Percentiles rank a stretch among this genome's conserved stretches.
These are phyloP conservation scores for Ceratobasidium sp. DNA, from an alignment of 1,284 basidiomycete genomes.

Conservation along the genomic window DNA sequence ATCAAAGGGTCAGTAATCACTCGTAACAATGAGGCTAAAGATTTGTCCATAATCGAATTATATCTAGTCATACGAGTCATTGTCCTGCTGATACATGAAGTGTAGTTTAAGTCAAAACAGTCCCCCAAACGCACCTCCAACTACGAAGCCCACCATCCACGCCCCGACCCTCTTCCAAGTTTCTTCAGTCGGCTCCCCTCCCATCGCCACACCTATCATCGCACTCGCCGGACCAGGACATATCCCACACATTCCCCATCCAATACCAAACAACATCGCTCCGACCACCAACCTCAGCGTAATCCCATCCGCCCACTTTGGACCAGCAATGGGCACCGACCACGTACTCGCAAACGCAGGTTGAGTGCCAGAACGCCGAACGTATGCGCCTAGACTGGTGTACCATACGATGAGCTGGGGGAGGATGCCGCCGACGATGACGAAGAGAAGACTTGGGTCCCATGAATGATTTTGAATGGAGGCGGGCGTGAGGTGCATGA, in stretches of 20 bases:
- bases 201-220: conserved; percentile 1
- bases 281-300: background rate
- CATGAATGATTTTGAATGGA: conserved; percentile 4
- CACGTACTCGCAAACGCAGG: conserved; percentile 18
- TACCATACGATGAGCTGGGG: conserved; percentile 26
- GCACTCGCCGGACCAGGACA: conserved; percentile 18
- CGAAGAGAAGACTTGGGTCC: conserved; percentile 13
- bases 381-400: conserved; percentile 15
- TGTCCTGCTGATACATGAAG: too few relatives aligned
- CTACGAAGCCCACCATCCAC: conserved; percentile 10
- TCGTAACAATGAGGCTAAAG: too few relatives aligned
- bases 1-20: too few relatives aligned
- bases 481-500: conserved; percentile 17
- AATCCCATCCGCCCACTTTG: conserved; percentile 11
- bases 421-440: conserved; percentile 30
- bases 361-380: background rate
- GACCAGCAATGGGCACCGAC: background rate
- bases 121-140: conserved; percentile 2
- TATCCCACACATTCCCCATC: conserved; percentile 33
- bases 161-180: background rate
- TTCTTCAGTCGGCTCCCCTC: background rate
- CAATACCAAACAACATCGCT: conserved; percentile 20
- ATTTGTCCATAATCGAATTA: too few relatives aligned
- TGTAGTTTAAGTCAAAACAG: too few relatives aligned
- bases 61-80: too few relatives aligned